Evolutionary conservation across 495 filamentous ascomycete genomes (phyloP).

Genomic region (Annulohypoxylon bovei): DNA sequence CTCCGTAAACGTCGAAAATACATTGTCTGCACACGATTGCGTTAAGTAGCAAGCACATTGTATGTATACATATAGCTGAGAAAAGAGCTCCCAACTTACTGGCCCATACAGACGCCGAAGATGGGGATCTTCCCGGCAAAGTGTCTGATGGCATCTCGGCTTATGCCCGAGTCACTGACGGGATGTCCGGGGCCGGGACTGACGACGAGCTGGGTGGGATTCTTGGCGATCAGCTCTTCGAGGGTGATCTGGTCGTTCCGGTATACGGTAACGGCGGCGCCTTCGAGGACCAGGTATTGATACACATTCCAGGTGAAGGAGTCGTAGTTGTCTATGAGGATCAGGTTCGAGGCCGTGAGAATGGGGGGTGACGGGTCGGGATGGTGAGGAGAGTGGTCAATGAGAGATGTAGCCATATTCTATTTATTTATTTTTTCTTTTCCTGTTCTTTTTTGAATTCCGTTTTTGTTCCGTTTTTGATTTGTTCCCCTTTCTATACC

Average conservation of each 20-base stretch:
- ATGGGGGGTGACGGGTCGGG: slow-evolving; percentile 74
- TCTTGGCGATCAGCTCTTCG: slow-evolving; percentile 79
- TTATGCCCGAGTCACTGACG: slow-evolving; percentile 87
- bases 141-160: slow-evolving; percentile 86
- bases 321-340: slow-evolving; percentile 99
- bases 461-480: neutral
- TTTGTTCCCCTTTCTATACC: neutral
- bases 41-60: slow-evolving; percentile 2
- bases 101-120: slow-evolving; percentile 98
- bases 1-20: slow-evolving; percentile 91
- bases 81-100: slow-evolving; percentile 62
- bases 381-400: slow-evolving; percentile 89
- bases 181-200: slow-evolving; percentile 96
- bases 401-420: slow-evolving; percentile 57
- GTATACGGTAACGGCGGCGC: slow-evolving; percentile 85
- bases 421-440: neutral
- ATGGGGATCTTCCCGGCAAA: slow-evolving; percentile 97
- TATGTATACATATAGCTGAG: neutral
- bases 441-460: neutral
- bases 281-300: slow-evolving; percentile 95
- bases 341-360: slow-evolving; percentile 82
- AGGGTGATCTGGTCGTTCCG: slow-evolving; percentile 92
- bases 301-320: slow-evolving; percentile 99
- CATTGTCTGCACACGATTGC: slow-evolving; percentile 71
- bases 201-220: slow-evolving; percentile 92